A percentile compares a stretch with the other conserved stretches of the same genome.
Evolutionary conservation across 2,329 filamentous ascomycete species (phyloP).

Genomic region (Helotiales sp.): DNA sequence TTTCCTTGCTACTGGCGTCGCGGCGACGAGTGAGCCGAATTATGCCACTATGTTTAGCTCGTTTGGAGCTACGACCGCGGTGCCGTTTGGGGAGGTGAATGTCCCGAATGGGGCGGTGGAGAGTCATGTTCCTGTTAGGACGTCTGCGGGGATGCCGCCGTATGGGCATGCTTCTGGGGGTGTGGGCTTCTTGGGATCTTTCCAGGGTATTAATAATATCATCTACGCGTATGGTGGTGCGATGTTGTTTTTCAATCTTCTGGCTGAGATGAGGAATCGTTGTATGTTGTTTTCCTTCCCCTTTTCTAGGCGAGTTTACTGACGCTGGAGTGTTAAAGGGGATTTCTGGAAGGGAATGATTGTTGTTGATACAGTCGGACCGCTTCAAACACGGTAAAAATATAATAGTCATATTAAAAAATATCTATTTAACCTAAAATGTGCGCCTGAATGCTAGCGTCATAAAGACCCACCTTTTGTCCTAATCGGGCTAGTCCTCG

Average conservation of each 20-base stretch:
- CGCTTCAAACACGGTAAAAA: no score
- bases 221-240: slow-evolving; percentile 63
- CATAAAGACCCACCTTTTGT: no score
- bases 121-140: slow-evolving; percentile 1
- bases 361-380: slow-evolving; percentile 45
- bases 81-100: slow-evolving; percentile 4
- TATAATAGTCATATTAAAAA: no score
- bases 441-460: no score
- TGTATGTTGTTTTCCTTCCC: slow-evolving; percentile 21
- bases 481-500: no score
- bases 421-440: no score
- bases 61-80: background rate
- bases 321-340: no score
- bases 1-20: slow-evolving; percentile 56
- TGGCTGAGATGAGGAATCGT: slow-evolving; percentile 56
- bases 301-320: no score
- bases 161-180: slow-evolving; percentile 28
- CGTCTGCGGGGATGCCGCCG: slow-evolving; percentile 23
- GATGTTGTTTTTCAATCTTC: slow-evolving; percentile 60
- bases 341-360: slow-evolving; percentile 52
- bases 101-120: background rate
- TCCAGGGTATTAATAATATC: slow-evolving; percentile 36
- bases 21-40: slow-evolving; percentile 47
- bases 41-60: slow-evolving; percentile 6
- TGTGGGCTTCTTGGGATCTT: slow-evolving; percentile 29